phyloP scores from a whole-genome alignment of 2,329 filamentous ascomycete species.

The Aureobasidium lini region DNA sequence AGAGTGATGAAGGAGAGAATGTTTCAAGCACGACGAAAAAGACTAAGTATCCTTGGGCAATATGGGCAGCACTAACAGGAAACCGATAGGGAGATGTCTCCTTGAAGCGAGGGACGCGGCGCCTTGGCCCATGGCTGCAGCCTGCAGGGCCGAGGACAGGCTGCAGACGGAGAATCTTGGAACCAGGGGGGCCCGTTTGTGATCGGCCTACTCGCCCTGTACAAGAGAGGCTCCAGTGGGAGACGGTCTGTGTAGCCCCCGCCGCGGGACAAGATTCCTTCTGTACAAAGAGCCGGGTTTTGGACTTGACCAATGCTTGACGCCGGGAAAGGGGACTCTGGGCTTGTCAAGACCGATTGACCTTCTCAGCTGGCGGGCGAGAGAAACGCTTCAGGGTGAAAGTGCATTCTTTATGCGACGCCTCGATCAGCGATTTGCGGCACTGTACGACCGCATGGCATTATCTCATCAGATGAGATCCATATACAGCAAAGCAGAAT shows the following conservation, averaged over 20 bases:
- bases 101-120: neutral
- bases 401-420: neutral
- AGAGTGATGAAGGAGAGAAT: neutral
- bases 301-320: neutral
- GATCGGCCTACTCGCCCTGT: neutral
- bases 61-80: neutral
- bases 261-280: neutral
- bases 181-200: neutral
- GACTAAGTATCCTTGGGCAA: neutral
- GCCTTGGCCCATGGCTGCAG: neutral
- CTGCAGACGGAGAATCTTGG: neutral
- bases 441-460: neutral
- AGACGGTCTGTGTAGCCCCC: neutral
- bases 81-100: conserved; percentile 1
- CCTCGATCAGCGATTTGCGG: neutral
- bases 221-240: neutral
- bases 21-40: neutral
- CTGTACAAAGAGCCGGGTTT: neutral
- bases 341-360: neutral
- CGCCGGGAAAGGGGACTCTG: neutral
- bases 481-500: neutral
- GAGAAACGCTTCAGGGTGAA: neutral
- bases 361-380: neutral
- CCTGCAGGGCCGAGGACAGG: neutral
- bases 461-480: neutral